These are phyloP conservation scores for Trichoderma lentiforme DNA, from an alignment of 2,329 filamentous ascomycete genomes.

Conservation along the genomic window DNA sequence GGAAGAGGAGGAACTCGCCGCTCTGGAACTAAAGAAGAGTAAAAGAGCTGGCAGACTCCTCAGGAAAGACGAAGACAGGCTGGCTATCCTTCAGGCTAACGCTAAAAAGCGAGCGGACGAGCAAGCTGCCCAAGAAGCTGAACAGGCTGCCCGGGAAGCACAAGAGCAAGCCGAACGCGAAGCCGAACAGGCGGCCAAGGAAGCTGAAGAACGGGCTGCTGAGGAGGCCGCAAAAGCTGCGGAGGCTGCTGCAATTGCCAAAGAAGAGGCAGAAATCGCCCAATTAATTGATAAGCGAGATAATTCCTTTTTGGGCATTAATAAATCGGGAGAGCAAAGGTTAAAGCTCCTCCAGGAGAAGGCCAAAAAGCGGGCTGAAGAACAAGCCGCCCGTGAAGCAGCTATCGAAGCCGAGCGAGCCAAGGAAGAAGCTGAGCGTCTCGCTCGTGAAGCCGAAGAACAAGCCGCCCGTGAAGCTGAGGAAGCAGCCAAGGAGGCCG, in stretches of 20 bases:
- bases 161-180: slow-evolving; percentile 3
- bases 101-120: slow-evolving; percentile 28
- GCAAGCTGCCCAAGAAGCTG: slow-evolving; percentile 24
- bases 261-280: slow-evolving; percentile 39
- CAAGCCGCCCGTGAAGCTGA: slow-evolving; percentile 27
- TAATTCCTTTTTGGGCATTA: slow-evolving; percentile 29
- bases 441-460: slow-evolving; percentile 23
- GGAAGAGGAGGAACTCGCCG: slow-evolving; percentile 41
- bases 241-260: slow-evolving; percentile 14
- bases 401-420: slow-evolving; percentile 13
- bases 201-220: slow-evolving; percentile 25
- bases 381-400: slow-evolving; percentile 25
- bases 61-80: slow-evolving; percentile 6
- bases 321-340: neutral
- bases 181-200: slow-evolving; percentile 21
- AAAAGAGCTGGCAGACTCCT: slow-evolving; percentile 14
- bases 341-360: neutral
- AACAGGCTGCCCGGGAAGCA: slow-evolving; percentile 19
- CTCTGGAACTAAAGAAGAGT: slow-evolving; percentile 31
- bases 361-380: slow-evolving; percentile 12
- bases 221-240: slow-evolving; percentile 20
- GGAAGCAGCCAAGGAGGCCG: slow-evolving; percentile 30
- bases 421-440: slow-evolving; percentile 22
- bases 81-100: neutral
- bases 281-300: slow-evolving; percentile 47